Base-by-base conservation (phyloP, 2,329 filamentous ascomycete genomes). In the Venturia pyrina region DNA sequence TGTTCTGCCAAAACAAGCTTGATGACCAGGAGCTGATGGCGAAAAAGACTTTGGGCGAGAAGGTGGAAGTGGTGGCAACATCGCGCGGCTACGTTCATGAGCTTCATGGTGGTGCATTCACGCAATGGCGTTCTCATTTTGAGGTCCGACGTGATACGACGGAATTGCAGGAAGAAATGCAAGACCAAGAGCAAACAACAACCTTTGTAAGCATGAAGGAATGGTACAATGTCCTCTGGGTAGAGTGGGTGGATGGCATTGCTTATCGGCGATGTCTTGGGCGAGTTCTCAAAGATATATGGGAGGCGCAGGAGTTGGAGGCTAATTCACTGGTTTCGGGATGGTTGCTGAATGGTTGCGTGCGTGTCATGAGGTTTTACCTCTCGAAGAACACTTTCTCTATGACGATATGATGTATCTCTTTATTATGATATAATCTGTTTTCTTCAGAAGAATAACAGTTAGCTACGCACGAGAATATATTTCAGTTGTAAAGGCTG, bases 211-310 rank as follows among this genome's bases (percentile, higher is more conserved):
- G 13, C 5, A 57, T 50, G 11, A 13, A 60, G 10, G 61, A 69
- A 28, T 62, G 41, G 21, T 66, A 66, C 28, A 65, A 69, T 46
- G 67, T 69, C 7, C 34, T 69, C 4, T 69, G 67, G 66, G 46
- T 69, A 43, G 53, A 65, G 50, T 67, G 67, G 67, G 48, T 59
- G 28, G 64, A 67, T n/a, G 66, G 63, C 3, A 59, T 69, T 28
- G 67, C 68, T 17, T 68, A 69, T 63, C 60, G 67, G 21, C 44
- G 44, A 62, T 68, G 28, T 15, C 15, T 66, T 2, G 67, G 68
- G 1, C 32, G 50, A 24, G 53, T 67, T 34, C 17, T 28, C 6
- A 66, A 53, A 19, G 43, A 32, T 5, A 24, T 21, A 46, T 67
- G 68, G 68, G 66, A 66, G 21, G 21, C 37, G 28, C 40, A 60